Percentiles rank a stretch among this genome's conserved stretches.
Conservation (phyloP, 75 land plant species). For the Picea glauca region DNA sequence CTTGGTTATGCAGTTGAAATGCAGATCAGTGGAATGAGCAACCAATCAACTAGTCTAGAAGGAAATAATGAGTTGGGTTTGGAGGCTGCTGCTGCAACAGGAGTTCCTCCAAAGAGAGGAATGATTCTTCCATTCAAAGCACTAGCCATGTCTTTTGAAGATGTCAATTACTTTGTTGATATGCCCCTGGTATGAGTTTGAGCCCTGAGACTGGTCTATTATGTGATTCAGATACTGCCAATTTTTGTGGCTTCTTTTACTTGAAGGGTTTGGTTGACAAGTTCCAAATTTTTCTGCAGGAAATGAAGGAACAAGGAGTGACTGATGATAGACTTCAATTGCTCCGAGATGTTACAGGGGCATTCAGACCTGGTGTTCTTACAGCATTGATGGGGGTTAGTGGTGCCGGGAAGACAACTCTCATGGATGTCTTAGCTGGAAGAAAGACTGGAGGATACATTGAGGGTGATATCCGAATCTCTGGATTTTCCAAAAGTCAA, state of each 20-base stretch:
- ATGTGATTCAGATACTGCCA: no score
- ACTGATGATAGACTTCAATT: slow-evolving; percentile 55
- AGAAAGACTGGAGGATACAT: slow-evolving; percentile 86
- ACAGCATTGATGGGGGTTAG: slow-evolving; percentile 87
- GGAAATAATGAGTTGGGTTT: background rate
- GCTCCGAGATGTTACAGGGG: slow-evolving; percentile 56
- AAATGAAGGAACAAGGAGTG: slow-evolving; percentile 61
- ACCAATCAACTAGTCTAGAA: no score
- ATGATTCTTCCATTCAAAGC: slow-evolving; percentile 85
- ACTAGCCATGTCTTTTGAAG: slow-evolving; percentile 76
- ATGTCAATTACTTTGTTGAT: slow-evolving; percentile 78
- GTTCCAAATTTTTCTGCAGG: slow-evolving; percentile 27
- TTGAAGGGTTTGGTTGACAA: background rate
- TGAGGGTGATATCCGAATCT: slow-evolving; percentile 78
- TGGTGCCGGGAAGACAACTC: slow-evolving; percentile 97
- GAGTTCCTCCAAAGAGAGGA: slow-evolving; percentile 62
- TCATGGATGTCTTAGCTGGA: slow-evolving; percentile 97
- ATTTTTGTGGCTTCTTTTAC: background rate
- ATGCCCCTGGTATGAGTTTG: slow-evolving; percentile 52
- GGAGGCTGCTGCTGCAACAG: slow-evolving; percentile 24
- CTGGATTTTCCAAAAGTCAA: slow-evolving; percentile 72
- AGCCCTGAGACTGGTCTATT: no score
- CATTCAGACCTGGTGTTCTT: slow-evolving; percentile 78
- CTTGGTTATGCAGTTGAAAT: slow-evolving; percentile 31
- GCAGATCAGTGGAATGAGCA: slow-evolving; percentile 5